These are phyloP conservation scores for Penicillium manginii DNA, from an alignment of 495 filamentous ascomycete species.

Conservation along the genomic window DNA sequence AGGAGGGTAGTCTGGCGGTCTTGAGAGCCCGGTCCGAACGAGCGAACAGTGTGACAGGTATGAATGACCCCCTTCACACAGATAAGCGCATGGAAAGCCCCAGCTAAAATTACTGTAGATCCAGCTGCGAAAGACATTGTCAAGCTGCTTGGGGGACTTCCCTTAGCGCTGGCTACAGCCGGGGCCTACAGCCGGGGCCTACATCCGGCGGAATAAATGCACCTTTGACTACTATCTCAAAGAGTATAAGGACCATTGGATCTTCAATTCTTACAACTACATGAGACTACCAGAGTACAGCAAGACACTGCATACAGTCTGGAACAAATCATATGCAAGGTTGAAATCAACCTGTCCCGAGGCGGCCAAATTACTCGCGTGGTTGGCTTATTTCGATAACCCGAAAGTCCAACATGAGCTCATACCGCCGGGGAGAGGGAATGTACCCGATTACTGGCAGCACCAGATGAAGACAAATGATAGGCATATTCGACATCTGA, in stretches of 20 bases:
- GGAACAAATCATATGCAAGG: conserved; percentile 12
- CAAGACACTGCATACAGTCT: conserved; percentile 13
- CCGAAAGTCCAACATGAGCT: conserved; percentile 11
- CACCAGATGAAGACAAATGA: conserved; percentile 6
- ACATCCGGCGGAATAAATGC: conserved; percentile 6
- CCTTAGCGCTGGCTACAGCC: conserved; percentile 14
- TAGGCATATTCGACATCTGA: conserved; percentile 1
- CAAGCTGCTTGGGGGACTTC: conserved; percentile 10
- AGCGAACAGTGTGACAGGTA: background rate
- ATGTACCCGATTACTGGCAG: conserved; percentile 13
- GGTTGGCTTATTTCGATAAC: conserved; percentile 21
- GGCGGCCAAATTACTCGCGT: conserved; percentile 13
- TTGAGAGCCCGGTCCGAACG: conserved; percentile 11
- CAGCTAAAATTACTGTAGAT: conserved; percentile 5
- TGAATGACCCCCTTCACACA: background rate
- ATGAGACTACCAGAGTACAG: conserved; percentile 4
- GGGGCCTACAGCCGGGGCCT: conserved; percentile 16
- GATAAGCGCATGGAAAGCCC: background rate
- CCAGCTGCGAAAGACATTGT: conserved; percentile 7
- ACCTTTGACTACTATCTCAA: conserved; percentile 11
- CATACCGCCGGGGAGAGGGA: background rate
- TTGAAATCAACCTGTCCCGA: conserved; percentile 9
- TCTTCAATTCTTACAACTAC: conserved; percentile 10
- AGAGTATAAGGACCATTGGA: conserved; percentile 10
- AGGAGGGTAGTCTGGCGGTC: conserved; percentile 6